Evolutionary conservation across 2,329 filamentous ascomycete genomes (phyloP).

Genomic region (Blastomyces emzantsi): DNA sequence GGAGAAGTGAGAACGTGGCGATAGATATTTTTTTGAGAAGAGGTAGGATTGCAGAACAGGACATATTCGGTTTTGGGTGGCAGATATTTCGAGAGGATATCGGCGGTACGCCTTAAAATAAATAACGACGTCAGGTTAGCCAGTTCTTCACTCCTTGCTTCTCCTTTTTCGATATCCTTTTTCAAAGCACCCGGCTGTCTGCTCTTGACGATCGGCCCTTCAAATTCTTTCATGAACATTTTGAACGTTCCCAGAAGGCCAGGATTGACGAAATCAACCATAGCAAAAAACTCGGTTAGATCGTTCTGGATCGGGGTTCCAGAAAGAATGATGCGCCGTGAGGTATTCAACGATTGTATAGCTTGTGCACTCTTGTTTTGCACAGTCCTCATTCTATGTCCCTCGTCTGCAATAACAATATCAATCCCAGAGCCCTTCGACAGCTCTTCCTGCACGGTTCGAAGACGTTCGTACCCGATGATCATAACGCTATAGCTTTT

Average conservation of each 20-base stretch:
- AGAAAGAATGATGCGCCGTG: slow-evolving; percentile 54
- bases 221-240: slow-evolving; percentile 56
- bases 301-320: slow-evolving; percentile 63
- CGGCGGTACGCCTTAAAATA: slow-evolving; percentile 57
- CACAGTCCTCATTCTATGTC: slow-evolving; percentile 58
- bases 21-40: slow-evolving; percentile 52
- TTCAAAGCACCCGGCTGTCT: slow-evolving; percentile 54
- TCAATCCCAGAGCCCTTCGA: slow-evolving; percentile 56
- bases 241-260: slow-evolving; percentile 54
- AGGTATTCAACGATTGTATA: slow-evolving; percentile 55
- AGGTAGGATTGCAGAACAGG: slow-evolving; percentile 55
- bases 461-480: slow-evolving; percentile 62
- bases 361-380: slow-evolving; percentile 60
- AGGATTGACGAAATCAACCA: slow-evolving; percentile 61
- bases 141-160: slow-evolving; percentile 53
- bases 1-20: slow-evolving; percentile 56
- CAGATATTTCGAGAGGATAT: slow-evolving; percentile 57
- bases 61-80: slow-evolving; percentile 61
- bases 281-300: slow-evolving; percentile 56
- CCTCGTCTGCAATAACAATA: slow-evolving; percentile 62
- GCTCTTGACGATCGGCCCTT: slow-evolving; percentile 54
- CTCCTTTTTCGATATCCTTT: slow-evolving; percentile 55
- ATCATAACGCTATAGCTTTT: slow-evolving; percentile 63
- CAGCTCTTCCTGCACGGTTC: slow-evolving; percentile 56
- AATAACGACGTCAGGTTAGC: slow-evolving; percentile 53